Evolutionary conservation across 2,329 filamentous ascomycete species (phyloP), one percentile per base, ranked within the genome.

Genomic region (Chalaropsis ovoidea): DNA sequence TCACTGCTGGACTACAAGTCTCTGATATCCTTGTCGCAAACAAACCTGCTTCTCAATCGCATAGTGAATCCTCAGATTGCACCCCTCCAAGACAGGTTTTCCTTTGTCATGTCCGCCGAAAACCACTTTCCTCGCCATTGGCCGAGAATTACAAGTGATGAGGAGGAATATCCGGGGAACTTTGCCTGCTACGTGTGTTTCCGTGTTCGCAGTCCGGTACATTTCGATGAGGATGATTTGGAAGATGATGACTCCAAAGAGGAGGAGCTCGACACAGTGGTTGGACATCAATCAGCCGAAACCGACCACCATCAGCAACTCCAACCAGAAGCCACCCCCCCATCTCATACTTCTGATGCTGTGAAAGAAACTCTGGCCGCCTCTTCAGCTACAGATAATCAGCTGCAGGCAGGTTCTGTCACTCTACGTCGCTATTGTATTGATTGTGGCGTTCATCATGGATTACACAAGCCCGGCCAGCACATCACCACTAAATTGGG

Each of bases 111-210:
- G 75, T 72, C 72, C 41, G 76, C 76, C 1, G 76, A 74, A 65
- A 77, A 75, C 52, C 73, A 75, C 70, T 77, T 77, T 65, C 70
- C 73, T 1, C 75, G 76, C 35, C 76, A 77, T 68, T 74, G 76
- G 22, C 73, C 75, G 4, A 73, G 71, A 67, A 73, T 75, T 60
- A 45, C 24, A 19, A 24, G 63, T 10, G 42, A 62, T 19, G 66
- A 62, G 1, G 56, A 65, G 22, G 66, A 76, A 67, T 71, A 73
- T 62, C 76, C 75, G 0, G 75, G 76, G 17, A 77, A 77, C 69
- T 74, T 76, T 56, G 76, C 77, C 67, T 77, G 76, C 69, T 77
- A 77, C 69, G 70, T 76, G 31, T 77, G 76, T 70, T 77, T 75
- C 67, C 73, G 75, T 1, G 75, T 77, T n/a, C 73, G 75, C 56